phyloP scores from a whole-genome alignment of 805 yeast species.

The Sungouiozyma intestinalis region DNA sequence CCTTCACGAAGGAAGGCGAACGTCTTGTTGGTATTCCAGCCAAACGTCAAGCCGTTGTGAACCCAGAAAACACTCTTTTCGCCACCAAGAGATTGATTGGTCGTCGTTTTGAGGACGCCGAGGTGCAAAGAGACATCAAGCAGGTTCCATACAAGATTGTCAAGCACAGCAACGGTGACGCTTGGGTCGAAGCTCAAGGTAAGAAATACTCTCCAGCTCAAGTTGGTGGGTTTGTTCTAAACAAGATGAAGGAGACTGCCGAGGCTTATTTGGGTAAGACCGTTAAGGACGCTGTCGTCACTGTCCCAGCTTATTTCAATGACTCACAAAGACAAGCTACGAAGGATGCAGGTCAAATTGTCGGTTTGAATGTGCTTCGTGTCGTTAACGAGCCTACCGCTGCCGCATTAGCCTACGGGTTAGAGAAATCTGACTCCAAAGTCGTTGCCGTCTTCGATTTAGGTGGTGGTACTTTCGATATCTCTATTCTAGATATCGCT shows the following conservation, averaged over 20 bases:
- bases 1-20: slow-evolving; percentile 86
- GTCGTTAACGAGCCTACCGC: slow-evolving; percentile 83
- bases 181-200: slow-evolving; percentile 90
- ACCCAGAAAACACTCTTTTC: slow-evolving; percentile 86
- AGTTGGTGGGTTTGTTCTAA: slow-evolving; percentile 85
- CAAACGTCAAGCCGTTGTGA: slow-evolving; percentile 90
- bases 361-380: slow-evolving; percentile 75
- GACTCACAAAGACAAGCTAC: slow-evolving; percentile 80
- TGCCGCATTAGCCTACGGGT: slow-evolving; percentile 90
- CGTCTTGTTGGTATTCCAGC: slow-evolving; percentile 91
- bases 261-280: slow-evolving; percentile 83
- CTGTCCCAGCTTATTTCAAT: slow-evolving; percentile 83
- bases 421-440: slow-evolving; percentile 67
- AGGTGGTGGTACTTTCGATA: slow-evolving; percentile 99
- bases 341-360: slow-evolving; percentile 96
- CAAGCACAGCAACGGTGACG: slow-evolving; percentile 88
- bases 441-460: slow-evolving; percentile 93
- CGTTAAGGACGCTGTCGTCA: slow-evolving; percentile 80
- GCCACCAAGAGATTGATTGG: slow-evolving; percentile 95
- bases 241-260: slow-evolving; percentile 98
- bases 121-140: slow-evolving; percentile 81
- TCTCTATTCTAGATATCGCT: slow-evolving; percentile 91
- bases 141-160: slow-evolving; percentile 87
- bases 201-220: slow-evolving; percentile 88
- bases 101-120: slow-evolving; percentile 78